Conservation (phyloP, 1,284 basidiomycete genomes). For the Cutaneotrichosporon sp. region DNA sequence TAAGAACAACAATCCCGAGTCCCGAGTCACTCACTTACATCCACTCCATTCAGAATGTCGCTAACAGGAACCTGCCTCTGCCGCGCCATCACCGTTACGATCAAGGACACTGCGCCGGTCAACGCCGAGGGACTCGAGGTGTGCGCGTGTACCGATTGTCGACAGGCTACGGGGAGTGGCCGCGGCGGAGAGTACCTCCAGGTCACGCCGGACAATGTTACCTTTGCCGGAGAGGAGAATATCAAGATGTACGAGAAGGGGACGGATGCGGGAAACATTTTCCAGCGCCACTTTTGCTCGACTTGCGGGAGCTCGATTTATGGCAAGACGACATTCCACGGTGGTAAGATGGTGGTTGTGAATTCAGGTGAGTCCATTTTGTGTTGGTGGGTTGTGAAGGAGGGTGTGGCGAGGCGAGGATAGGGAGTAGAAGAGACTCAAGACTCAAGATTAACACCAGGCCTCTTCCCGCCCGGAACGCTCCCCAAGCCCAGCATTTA, state of each 20-base stretch:
- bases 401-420: background rate
- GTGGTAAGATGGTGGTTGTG: background rate
- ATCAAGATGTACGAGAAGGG: background rate
- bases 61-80: conserved; percentile 10
- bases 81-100: conserved; percentile 5
- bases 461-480: conserved; percentile 5
- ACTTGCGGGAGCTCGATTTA: background rate
- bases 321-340: background rate
- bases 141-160: conserved; percentile 12
- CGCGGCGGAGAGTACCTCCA: conserved; percentile 1
- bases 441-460: conserved; percentile 1
- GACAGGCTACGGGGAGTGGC: background rate
- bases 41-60: background rate
- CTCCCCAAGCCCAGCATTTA: conserved; percentile 1
- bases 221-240: background rate
- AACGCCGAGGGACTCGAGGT: conserved; percentile 9
- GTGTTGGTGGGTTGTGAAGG: too few species aligned
- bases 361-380: background rate
- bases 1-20: background rate
- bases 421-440: too few species aligned
- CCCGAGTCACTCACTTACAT: background rate
- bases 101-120: conserved; percentile 6
- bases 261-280: conserved; percentile 6
- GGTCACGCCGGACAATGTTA: background rate
- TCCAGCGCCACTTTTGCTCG: conserved; percentile 1